Evolutionary conservation across 345 rosid genomes (phyloP).

Genomic region (Sonneratia alba): DNA sequence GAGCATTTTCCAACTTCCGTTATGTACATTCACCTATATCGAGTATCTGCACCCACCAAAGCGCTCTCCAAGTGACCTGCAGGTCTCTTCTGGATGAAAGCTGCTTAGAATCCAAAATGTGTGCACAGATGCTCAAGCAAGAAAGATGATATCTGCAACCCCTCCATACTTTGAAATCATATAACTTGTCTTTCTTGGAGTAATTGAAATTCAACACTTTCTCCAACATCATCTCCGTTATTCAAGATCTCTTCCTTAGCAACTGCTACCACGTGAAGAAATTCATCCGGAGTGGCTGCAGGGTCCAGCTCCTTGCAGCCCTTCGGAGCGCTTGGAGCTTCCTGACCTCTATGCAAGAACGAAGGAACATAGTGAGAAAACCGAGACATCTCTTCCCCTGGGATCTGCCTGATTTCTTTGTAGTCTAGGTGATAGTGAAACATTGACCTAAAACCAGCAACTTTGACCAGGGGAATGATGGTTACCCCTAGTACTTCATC

Average conservation of each 20-base stretch:
- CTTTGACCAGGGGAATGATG: conserved; percentile 4
- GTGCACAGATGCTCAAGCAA: not conserved
- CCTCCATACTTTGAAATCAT: not conserved
- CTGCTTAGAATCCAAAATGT: not conserved
- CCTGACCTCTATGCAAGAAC: conserved; percentile 5
- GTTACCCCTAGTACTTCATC: not conserved
- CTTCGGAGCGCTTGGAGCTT: conserved; percentile 7
- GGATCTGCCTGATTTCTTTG: conserved; percentile 6
- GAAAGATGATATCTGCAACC: not conserved
- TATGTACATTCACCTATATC: too few species aligned
- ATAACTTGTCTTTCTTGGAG: not conserved
- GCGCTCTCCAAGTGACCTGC: too few species aligned
- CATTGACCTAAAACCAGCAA: conserved; percentile 8
- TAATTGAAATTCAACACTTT: not conserved
- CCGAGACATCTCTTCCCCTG: conserved; percentile 1
- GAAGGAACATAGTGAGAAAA: conserved; percentile 7
- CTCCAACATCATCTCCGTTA: not conserved
- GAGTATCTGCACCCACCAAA: too few species aligned
- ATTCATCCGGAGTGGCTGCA: conserved; percentile 3
- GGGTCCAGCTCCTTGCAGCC: conserved; percentile 10
- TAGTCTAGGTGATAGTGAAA: conserved; percentile 9
- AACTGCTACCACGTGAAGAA: conserved; percentile 6
- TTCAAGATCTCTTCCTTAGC: conserved; percentile 1
- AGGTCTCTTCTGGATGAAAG: not conserved
- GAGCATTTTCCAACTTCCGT: too few species aligned